Evolutionary conservation across 345 rosid species (phyloP), one percentile per base, ranked within the genome.

Genomic region (Brassica juncea): DNA sequence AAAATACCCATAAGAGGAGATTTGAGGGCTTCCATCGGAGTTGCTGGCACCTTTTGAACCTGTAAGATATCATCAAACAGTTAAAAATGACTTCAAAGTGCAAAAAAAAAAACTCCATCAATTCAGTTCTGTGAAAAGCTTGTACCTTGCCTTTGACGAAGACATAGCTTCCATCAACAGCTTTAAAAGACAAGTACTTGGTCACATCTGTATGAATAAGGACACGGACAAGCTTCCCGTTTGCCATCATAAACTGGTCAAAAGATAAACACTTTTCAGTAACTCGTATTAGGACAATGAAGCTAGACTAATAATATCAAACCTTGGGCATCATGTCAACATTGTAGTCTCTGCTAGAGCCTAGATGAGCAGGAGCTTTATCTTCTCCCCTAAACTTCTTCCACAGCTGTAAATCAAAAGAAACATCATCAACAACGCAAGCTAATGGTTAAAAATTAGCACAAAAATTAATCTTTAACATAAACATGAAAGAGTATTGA

Each of bases 261-360:
- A 66, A 23, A 73, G 44, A 64, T 12, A 2, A 69, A 64, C 6
- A 64, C 19, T 61, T 25, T 59, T 42, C 10, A 42, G 47, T 54
- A 71, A 32, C 2, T 2, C 30, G 1, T 16, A 66, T 16, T 21
- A 52, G 21, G 52, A 44, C 2, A 27, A 4, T 3, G 2, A 68
- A 73, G 34, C 59, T 60, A 60, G 14, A 66, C 44, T 34, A 23
- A 23, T 1, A 37, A 62, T 16, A 69, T 12, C 2, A 65, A 12
- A 93, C 99, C 92, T 96, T 96, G 10, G 99, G 99, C 84, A 93
- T 82, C 99, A 96, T 93, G 81, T 96, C 99, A 73, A 93, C 98
- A 82, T 93, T 96, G 81, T 93, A 96, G 75, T 96, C 99, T 86
- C 97, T 87, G 79, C 97, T 93, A 63, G 97, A 84, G 52, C 99